phyloP scores from a whole-genome alignment of 1,284 basidiomycete genomes.

The Apiotrichum porosum region DNA sequence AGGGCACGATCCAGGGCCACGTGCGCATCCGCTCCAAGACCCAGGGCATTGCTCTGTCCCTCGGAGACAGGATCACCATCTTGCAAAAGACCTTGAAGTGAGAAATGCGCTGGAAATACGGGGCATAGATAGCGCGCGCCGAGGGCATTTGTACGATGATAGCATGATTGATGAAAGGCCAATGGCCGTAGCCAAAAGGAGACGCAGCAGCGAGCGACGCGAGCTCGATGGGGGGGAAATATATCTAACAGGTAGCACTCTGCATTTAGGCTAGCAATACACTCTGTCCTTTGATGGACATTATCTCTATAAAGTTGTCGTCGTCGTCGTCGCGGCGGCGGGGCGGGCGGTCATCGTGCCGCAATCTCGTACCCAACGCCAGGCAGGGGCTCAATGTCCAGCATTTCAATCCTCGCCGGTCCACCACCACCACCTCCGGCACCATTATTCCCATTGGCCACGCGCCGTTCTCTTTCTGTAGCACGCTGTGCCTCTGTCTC shows the following conservation, averaged over 20 bases:
- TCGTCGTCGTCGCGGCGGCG: no score
- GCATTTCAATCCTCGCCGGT: neutral
- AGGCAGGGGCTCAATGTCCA: slow-evolving; percentile 1
- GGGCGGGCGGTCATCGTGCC: slow-evolving; percentile 2
- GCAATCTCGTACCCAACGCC: slow-evolving; percentile 7
- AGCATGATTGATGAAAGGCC: no score
- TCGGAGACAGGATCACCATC: slow-evolving; percentile 73
- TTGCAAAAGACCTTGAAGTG: slow-evolving; percentile 40
- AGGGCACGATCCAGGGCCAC: slow-evolving; percentile 78
- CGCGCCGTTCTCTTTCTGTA: slow-evolving; percentile 2
- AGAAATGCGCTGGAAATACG: no score
- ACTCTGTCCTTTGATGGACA: no score
- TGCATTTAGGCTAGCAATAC: neutral
- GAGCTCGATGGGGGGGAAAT: no score
- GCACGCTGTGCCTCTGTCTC: no score
- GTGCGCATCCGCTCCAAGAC: slow-evolving; percentile 92
- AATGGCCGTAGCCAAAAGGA: no score
- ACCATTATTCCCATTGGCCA: neutral
- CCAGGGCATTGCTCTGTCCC: slow-evolving; percentile 87
- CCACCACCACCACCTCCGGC: neutral
- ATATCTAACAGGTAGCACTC: no score
- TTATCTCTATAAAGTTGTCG: neutral
- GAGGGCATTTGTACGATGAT: no score
- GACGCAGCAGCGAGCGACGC: no score
- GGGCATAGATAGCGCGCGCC: no score